phyloP scores from a whole-genome alignment of 2,329 filamentous ascomycete genomes.

The Botrytis medusae region DNA sequence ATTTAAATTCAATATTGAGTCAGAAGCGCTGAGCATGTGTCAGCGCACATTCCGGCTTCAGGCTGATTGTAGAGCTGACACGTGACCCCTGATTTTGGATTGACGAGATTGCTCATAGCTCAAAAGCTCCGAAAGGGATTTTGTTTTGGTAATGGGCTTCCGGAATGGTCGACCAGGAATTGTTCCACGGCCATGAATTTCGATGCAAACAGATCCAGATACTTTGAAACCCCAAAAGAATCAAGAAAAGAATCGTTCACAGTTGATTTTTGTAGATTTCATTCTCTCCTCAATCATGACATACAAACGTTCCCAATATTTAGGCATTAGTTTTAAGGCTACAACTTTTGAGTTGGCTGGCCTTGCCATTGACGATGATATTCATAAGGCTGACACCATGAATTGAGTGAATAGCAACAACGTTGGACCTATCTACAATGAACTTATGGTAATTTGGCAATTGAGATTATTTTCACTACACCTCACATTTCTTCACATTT shows the following conservation, averaged over 20 bases:
- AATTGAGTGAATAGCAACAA: slow-evolving; percentile 15
- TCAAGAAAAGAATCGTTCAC: slow-evolving; percentile 1
- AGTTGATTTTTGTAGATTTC: slow-evolving; percentile 8
- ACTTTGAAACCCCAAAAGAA: not conserved
- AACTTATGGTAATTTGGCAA: slow-evolving; percentile 5
- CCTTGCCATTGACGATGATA: slow-evolving; percentile 3
- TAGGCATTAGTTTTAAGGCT: slow-evolving; percentile 16
- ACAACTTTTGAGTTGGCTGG: slow-evolving; percentile 19
- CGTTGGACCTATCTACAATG: not conserved
- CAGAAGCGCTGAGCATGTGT: slow-evolving; percentile 17
- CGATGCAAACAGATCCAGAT: slow-evolving; percentile 13
- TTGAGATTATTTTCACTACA: not conserved
- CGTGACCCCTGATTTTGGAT: not conserved
- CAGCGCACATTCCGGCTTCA: slow-evolving; percentile 14
- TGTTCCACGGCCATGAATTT: not conserved
- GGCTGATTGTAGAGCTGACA: not conserved
- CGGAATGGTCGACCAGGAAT: slow-evolving; percentile 7
- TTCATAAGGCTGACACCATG: slow-evolving; percentile 23
- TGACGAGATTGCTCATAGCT: not conserved
- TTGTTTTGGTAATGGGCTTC: slow-evolving; percentile 4
- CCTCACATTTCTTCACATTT: not conserved
- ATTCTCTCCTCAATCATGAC: slow-evolving; percentile 13
- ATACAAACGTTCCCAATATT: not conserved
- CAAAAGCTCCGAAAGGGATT: slow-evolving; percentile 7
- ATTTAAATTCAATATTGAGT: not conserved